phyloP scores from a whole-genome alignment of 2,329 filamentous ascomycete species.

The Aquanectria penicillioides region DNA sequence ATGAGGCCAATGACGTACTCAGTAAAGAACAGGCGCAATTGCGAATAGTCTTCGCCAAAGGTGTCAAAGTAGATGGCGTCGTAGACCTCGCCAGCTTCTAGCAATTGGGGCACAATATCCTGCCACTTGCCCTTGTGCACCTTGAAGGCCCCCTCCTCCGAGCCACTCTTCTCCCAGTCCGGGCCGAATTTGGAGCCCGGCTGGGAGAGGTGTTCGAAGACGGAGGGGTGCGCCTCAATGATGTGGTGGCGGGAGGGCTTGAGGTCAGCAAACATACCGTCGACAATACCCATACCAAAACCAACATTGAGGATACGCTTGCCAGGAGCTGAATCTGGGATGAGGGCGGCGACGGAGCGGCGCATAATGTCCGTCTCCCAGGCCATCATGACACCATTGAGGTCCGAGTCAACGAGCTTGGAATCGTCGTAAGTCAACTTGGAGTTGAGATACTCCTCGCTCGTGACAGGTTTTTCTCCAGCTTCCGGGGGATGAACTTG shows the following conservation, averaged over 20 bases:
- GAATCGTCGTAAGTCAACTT: constrained; percentile 71
- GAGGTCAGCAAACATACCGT: constrained; percentile 77
- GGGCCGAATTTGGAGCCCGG: constrained; percentile 62
- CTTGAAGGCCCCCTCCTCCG: constrained; percentile 74
- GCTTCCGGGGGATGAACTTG: constrained; percentile 47
- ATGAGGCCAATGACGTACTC: constrained; percentile 87
- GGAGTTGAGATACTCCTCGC: constrained; percentile 74
- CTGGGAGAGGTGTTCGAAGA: constrained; percentile 71
- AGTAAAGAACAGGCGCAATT: constrained; percentile 86
- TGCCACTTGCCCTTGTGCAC: constrained; percentile 81
- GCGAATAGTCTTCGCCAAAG: constrained; percentile 91
- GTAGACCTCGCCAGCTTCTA: constrained; percentile 76
- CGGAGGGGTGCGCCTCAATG: constrained; percentile 84
- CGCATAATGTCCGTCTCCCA: constrained; percentile 92
- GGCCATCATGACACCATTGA: constrained; percentile 93
- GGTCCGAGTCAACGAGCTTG: constrained; percentile 76
- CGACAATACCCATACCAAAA: constrained; percentile 91
- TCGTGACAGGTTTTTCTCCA: constrained; percentile 63
- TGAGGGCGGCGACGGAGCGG: constrained; percentile 74
- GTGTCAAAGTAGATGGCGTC: constrained; percentile 98
- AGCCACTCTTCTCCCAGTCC: constrained; percentile 63
- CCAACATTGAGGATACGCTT: constrained; percentile 85
- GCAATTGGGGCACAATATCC: constrained; percentile 75
- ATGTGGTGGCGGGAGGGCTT: constrained; percentile 80
- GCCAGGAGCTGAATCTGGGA: constrained; percentile 58